Percentiles rank a stretch among this genome's conserved stretches.
Evolutionary conservation across 345 rosid species (phyloP).

Genomic region (Chamaenerion angustifolium): DNA sequence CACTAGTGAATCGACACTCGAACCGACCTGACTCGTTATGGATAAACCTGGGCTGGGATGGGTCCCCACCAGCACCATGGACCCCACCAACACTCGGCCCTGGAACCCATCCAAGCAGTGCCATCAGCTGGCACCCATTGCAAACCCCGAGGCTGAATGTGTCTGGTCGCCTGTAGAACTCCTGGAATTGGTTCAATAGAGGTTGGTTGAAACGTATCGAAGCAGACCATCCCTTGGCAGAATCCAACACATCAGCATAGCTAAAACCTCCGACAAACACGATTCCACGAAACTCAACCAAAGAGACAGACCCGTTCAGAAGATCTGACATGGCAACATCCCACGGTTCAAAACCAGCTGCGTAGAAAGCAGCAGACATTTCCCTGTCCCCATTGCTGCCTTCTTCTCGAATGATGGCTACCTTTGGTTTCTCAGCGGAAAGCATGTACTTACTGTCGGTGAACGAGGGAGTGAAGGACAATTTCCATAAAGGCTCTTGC

Average conservation of each 20-base stretch:
- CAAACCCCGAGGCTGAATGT: conserved; percentile 91
- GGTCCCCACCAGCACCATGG: conserved; percentile 57
- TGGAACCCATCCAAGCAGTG: conserved; percentile 84
- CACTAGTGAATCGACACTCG: conserved; percentile 84
- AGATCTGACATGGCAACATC: conserved; percentile 89
- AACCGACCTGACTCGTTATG: conserved; percentile 91
- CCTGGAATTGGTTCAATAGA: conserved; percentile 63
- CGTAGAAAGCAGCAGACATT: conserved; percentile 82
- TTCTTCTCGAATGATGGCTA: conserved; percentile 89
- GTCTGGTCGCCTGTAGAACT: conserved; percentile 73
- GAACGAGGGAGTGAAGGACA: conserved; percentile 59
- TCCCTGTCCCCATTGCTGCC: conserved; percentile 97
- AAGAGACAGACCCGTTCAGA: conserved; percentile 41
- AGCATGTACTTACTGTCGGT: conserved; percentile 47
- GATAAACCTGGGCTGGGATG: conserved; percentile 72
- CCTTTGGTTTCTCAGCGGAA: conserved; percentile 57
- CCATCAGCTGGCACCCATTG: conserved; percentile 96
- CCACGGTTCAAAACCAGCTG: conserved; percentile 97
- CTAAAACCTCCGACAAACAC: conserved; percentile 95
- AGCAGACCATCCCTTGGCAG: conserved; percentile 98
- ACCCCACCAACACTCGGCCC: conserved; percentile 88
- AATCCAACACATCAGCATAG: conserved; percentile 86
- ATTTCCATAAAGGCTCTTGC: conserved; percentile 58
- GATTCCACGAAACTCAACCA: conserved; percentile 61
- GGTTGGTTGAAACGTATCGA: conserved; percentile 75